Percentiles rank a stretch among this genome's conserved stretches.
phyloP scores from a whole-genome alignment of 331 rosid species.

The Saraca asoca region DNA sequence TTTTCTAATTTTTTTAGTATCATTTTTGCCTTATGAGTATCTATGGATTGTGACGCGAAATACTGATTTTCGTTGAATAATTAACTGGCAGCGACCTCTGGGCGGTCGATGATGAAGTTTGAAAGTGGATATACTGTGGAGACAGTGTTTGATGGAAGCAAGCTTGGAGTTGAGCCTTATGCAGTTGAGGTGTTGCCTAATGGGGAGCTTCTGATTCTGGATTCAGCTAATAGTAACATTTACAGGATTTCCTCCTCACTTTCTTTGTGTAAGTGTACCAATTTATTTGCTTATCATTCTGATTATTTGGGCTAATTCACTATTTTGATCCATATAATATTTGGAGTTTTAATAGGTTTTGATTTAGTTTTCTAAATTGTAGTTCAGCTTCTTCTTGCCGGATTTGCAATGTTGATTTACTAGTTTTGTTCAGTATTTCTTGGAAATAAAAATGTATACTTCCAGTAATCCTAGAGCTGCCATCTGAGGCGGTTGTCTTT shows the following conservation, averaged over 20 bases:
- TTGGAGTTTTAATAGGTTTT: background rate
- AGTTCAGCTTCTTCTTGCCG: background rate
- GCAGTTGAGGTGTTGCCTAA: slow-evolving; percentile 73
- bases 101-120: slow-evolving; percentile 80
- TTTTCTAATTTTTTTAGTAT: slow-evolving; percentile 14
- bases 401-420: slow-evolving; percentile 20
- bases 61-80: slow-evolving; percentile 16
- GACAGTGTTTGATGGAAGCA: slow-evolving; percentile 96
- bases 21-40: slow-evolving; percentile 7
- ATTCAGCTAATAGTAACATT: slow-evolving; percentile 77
- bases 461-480: slow-evolving; percentile 3
- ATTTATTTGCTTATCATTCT: slow-evolving; percentile 26
- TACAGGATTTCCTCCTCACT: slow-evolving; percentile 81
- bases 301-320: slow-evolving; percentile 23
- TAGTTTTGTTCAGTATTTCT: slow-evolving; percentile 8
- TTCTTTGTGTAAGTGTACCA: slow-evolving; percentile 73
- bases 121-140: slow-evolving; percentile 88
- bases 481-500: background rate
- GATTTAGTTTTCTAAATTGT: slow-evolving; percentile 15
- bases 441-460: background rate
- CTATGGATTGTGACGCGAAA: slow-evolving; percentile 32
- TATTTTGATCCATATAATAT: background rate
- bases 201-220: slow-evolving; percentile 87
- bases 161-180: slow-evolving; percentile 91
- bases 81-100: slow-evolving; percentile 53